Base-by-base conservation (phyloP, 306 rosid species). In the Cucumis hystrix region DNA sequence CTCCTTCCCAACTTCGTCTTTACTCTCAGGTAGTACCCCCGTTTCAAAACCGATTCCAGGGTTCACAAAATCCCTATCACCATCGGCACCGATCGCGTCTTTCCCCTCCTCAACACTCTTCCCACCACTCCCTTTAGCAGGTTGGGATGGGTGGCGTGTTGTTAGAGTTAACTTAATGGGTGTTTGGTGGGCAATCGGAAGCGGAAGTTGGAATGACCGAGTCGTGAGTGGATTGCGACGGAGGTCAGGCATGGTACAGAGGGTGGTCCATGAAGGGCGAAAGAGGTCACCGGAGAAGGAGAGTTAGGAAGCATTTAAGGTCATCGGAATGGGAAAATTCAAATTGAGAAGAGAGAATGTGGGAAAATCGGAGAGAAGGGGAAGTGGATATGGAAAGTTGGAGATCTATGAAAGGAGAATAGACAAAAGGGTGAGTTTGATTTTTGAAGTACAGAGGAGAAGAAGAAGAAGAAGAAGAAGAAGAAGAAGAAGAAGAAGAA, bases 61-160 rank as follows among this genome's bases (percentile, higher is more conserved):
- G 66, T 74, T 83, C 69, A 71, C 77, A 40, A 41, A 55, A 7
- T 47, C 7, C 14, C 66, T 82, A 21, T 73, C 58, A 62, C 76
- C 85, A 20, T 47, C 79, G 17, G 73, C 79, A 1, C 65, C 84
- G 88, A 87, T 86, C 85, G 81, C 70, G 79, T 79, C 23, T 72
- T 71, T 80, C 62, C 61, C 71, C 47, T 65, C 79, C 61, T 74
- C 80, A 21, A 75, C 75, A 59, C 7, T 37, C 81, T 77, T 82
- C 82, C 77, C 63, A 10, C 15, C 81, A 13, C 85, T 41, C 67
- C 75, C 30, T n/a, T 66, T n/a, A 20, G 73, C 73, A 10, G 41
- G 58, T 17, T 20, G 39, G 25, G 33, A 74, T 79, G 55, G 77
- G 78, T 73, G 82, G 17, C 83, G 84, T 62, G 79, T 65, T 65